Base-by-base conservation (phyloP, 129 eudicot species). In the Gnaphalium uliginosum region DNA sequence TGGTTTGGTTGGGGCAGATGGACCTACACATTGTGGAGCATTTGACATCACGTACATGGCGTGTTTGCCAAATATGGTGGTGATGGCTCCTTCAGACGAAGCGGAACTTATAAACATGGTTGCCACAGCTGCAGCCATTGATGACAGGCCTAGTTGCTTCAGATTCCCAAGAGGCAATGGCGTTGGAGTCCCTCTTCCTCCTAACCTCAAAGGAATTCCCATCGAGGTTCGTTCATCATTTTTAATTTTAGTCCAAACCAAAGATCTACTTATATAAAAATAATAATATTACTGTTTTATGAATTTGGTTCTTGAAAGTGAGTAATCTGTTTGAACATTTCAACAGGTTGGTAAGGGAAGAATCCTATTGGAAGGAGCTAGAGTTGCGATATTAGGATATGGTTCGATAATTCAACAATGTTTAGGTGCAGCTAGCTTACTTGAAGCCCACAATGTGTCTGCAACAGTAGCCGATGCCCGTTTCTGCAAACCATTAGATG, bases 1-100 rank as follows among this genome's bases (percentile, higher is more conserved):
- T 4, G 97, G 97, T 57, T 77, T 92, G 46, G 97, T 92, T 26
- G 97, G 97, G 43, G 97, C 96, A 19, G 97, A 92, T 71, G 97
- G 97, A 56, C 97, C 97, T 1, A 92, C 97, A 29, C 97, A 92
- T 50, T 89, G 97, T 82, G 97, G 97, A 29, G 97, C 97, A 6
- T 92, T 92, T 75, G 97, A 92, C 73, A 87, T 89, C 21, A 75
- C 97, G 2, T 92, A 83, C 73, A 92, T 92, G 97, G 96, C 97
- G 33, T 92, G 97, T 66, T 65, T 92, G 81, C 97, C 97, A 50
- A 92, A 92, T 79, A 92, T 92, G 97, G 89, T 92, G 70, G 97
- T 92, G 23, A 92, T 92, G 97, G 97, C 96, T 64, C 96, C 97
- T 11, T 70, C 97, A 0, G 96, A 87, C 71, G 97, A 92, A 81